Evolutionary conservation across 176 grass and related monocot species (phyloP), one percentile per base, ranked within the genome.

Genomic region (Olyra latifolia): DNA sequence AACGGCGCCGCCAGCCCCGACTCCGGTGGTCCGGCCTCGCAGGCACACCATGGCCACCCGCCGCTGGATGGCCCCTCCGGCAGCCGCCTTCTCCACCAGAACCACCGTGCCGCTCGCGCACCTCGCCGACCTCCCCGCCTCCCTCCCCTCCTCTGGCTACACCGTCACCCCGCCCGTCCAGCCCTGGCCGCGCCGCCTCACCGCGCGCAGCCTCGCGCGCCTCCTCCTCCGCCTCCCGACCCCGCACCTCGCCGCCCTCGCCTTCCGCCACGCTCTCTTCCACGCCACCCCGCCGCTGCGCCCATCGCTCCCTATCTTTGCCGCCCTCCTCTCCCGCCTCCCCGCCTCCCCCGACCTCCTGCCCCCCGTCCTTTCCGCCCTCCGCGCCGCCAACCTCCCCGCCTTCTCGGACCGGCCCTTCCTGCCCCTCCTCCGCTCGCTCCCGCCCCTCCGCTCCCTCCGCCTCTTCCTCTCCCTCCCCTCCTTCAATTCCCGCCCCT

Each of bases 401-500:
- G 20, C 49, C 48, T 90, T 86, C 78, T 87, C 80, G 49, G 90
- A 97, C 73, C 65, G 86, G 53, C 62, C 69, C 13, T 91, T 97
- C 79, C 63, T 92, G 15, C 66, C 88, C 41, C 88, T 93, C 27
- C 89, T 93, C 69, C 88, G 87, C 66, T 62, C 88, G 30, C 78
- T 87, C 27, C 82, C 66, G 19, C 85, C 88, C 13, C 88, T 91
- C 28, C 79, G 82, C 3, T 80, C 88, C 62, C 85, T 97, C 72
- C 91, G 88, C 71, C 80, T 82, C 82, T 93, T 93, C 85, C 85
- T 93, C 72, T 93, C 90, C 54, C 81, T 93, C 62, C 87, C 93
- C 13, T 88, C 88, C 71, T 93, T 88, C 66, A 89, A 91, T 30
- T 84, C 86, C 68, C 85, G 44, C 62, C 71, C 88, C 11, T 90